Evolutionary conservation across 139 green algal genomes (phyloP), one percentile per base, ranked within the genome.

Genomic region (Micromonas commoda): DNA sequence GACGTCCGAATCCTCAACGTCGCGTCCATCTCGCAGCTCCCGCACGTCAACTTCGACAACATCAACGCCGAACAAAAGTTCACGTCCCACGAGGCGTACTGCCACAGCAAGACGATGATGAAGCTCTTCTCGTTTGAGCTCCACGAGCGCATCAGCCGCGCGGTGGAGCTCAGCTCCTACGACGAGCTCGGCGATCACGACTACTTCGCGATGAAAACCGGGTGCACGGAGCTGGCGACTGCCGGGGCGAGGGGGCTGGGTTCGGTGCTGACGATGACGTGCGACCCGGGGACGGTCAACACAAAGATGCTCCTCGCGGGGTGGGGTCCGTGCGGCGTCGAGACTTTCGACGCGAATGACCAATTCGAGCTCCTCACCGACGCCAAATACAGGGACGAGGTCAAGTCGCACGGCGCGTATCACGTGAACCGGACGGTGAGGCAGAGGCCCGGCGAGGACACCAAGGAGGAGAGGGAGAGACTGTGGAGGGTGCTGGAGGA

Each of bases 291-390:
- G 2, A 81, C 77, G 19, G 77, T 81, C 1, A 81, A 81, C 51
- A 81, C 77, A 1, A 81, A 81, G 52, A 81, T 81, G 77, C 32
- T 81, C 20, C 64, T 81, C 34, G 63, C 77, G 5, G 77, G 77
- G 2, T 80, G 75, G 75, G 75, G 75, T 34, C 60, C 29, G 5
- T 75, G 64, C 28, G 75, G 75, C 4, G 63, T 80, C 3, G 60
- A 80, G 3, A 51, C 31, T 13, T 66, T 45, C 5, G 75, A 80
- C 13, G 75, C 75, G 38, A 72, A 80, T 45, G 57, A 73, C n/a
- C 52, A 80, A 34, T 71, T 73, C 23, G 28, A 80, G 13, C 35
- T 80, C 39, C 19, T 68, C n/a, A 70, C 52, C 5, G 19, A 9
- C 4, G 64, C 38, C n/a, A 51, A 19, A 3, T 32, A 45, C 13